A percentile compares a stretch with the other conserved stretches of the same genome.
Evolutionary conservation across 441 rosid species (phyloP).

Genomic region (Rhodomyrtus psidioides): DNA sequence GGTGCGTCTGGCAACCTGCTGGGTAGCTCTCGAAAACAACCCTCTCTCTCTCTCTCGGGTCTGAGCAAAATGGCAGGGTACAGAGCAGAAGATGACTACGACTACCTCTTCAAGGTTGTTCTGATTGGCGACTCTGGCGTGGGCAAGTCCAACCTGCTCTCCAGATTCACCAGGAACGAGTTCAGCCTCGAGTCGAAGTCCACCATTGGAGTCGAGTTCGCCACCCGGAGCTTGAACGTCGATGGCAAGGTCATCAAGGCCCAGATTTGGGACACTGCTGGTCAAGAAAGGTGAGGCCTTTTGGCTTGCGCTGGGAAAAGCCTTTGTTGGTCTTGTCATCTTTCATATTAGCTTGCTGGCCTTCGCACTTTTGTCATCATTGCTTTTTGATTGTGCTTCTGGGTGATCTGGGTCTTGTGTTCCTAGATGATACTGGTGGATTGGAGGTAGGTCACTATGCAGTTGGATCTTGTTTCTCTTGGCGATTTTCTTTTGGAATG

Average conservation of each 20-base stretch:
- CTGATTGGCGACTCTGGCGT: constrained; percentile 69
- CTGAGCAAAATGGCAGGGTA: constrained; percentile 50
- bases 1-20: neutral
- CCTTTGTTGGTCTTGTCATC: neutral
- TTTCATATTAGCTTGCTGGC: neutral
- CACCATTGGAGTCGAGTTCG: constrained; percentile 68
- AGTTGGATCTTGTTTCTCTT: neutral
- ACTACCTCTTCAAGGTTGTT: constrained; percentile 76
- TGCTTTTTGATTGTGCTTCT: neutral
- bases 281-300: constrained; percentile 61
- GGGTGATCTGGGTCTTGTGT: constrained; percentile 9
- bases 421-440: neutral
- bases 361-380: neutral
- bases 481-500: neutral
- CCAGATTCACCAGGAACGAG: constrained; percentile 63
- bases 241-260: constrained; percentile 69
- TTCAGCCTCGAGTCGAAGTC: constrained; percentile 67
- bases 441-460: neutral
- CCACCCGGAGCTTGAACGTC: constrained; percentile 60
- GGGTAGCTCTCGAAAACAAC: neutral
- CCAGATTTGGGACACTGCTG: constrained; percentile 96
- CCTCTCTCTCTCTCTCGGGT: neutral
- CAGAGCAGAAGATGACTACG: constrained; percentile 81
- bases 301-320: neutral
- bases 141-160: constrained; percentile 63